These are phyloP conservation scores for Microcos paniculata DNA, from an alignment of 345 rosid genomes.

Conservation along the genomic window DNA sequence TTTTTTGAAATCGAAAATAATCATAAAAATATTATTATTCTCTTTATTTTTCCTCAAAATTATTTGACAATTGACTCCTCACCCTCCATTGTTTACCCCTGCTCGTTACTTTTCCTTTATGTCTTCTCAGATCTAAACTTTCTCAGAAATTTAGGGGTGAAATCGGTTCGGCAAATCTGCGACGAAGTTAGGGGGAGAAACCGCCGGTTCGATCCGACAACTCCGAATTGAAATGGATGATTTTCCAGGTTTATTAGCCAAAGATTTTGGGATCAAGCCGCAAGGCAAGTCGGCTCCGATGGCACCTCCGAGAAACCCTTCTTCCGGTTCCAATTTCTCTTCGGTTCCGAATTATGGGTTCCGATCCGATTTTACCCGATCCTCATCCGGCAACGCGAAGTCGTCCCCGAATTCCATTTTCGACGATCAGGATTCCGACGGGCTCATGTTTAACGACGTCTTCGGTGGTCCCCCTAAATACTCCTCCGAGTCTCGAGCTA, in stretches of 20 bases:
- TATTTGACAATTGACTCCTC: slow-evolving; percentile 18
- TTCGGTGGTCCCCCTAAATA: slow-evolving; percentile 59
- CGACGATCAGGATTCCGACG: slow-evolving; percentile 42
- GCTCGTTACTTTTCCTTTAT: not conserved
- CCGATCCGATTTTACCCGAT: slow-evolving; percentile 33
- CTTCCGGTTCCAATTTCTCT: slow-evolving; percentile 14
- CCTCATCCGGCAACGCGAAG: slow-evolving; percentile 23
- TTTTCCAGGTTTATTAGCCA: slow-evolving; percentile 53
- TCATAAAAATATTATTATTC: not conserved
- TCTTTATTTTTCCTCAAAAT: slow-evolving; percentile 2
- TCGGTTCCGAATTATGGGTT: slow-evolving; percentile 31
- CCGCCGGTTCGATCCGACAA: not conserved
- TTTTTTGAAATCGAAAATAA: not conserved
- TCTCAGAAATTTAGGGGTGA: not conserved
- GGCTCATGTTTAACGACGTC: slow-evolving; percentile 39
- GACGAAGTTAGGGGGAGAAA: not conserved
- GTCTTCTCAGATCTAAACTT: slow-evolving; percentile 21
- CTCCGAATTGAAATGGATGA: slow-evolving; percentile 52
- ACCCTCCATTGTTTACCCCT: slow-evolving; percentile 9
- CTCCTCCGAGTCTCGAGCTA: slow-evolving; percentile 35
- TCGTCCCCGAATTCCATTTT: slow-evolving; percentile 36
- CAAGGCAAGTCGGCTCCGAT: slow-evolving; percentile 80
- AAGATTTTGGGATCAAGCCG: slow-evolving; percentile 69
- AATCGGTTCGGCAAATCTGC: not conserved
- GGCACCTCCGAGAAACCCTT: slow-evolving; percentile 43